Conservation (phyloP, 805 yeast species). For the Saccharomycopsis capsularis region DNA sequence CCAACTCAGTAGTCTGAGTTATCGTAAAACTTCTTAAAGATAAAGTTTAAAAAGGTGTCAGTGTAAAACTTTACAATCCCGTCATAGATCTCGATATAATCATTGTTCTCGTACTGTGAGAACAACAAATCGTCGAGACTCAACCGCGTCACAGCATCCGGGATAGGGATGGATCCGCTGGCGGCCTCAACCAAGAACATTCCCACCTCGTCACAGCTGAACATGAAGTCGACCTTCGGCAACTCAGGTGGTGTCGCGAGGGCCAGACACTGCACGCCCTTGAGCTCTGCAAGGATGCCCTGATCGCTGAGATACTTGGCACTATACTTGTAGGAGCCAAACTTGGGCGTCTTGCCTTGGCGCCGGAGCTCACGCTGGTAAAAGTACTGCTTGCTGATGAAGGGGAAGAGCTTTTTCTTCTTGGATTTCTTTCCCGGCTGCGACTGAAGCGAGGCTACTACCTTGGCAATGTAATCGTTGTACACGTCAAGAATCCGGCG, state of each 20-base stretch:
- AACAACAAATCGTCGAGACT: slow-evolving; percentile 49
- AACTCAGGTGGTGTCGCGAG: slow-evolving; percentile 1
- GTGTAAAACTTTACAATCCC: slow-evolving; percentile 65
- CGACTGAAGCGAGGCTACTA: slow-evolving; percentile 36
- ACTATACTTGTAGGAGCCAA: slow-evolving; percentile 73
- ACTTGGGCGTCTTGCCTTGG: slow-evolving; percentile 60
- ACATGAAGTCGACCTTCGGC: slow-evolving; percentile 65
- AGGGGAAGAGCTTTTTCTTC: slow-evolving; percentile 29
- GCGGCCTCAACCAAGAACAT: slow-evolving; percentile 70
- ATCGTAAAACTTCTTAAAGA: slow-evolving; percentile 63
- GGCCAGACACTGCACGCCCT: slow-evolving; percentile 45
- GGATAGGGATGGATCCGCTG: slow-evolving; percentile 39
- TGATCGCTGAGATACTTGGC: slow-evolving; percentile 70
- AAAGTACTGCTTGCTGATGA: slow-evolving; percentile 63
- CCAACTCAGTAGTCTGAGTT: too few relatives aligned
- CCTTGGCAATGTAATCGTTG: slow-evolving; percentile 37
- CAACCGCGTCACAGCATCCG: slow-evolving; percentile 50
- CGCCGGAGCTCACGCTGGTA: slow-evolving; percentile 64
- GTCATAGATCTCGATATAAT: slow-evolving; percentile 52
- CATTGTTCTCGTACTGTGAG: slow-evolving; percentile 54
- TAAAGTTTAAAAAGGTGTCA: slow-evolving; percentile 57
- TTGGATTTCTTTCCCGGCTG: slow-evolving; percentile 25
- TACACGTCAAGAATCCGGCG: slow-evolving; percentile 33
- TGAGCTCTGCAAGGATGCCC: slow-evolving; percentile 54
- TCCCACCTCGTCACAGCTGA: slow-evolving; percentile 69